These are phyloP conservation scores for Penicillium robsamsonii DNA, from an alignment of 495 filamentous ascomycete genomes.

Conservation along the genomic window DNA sequence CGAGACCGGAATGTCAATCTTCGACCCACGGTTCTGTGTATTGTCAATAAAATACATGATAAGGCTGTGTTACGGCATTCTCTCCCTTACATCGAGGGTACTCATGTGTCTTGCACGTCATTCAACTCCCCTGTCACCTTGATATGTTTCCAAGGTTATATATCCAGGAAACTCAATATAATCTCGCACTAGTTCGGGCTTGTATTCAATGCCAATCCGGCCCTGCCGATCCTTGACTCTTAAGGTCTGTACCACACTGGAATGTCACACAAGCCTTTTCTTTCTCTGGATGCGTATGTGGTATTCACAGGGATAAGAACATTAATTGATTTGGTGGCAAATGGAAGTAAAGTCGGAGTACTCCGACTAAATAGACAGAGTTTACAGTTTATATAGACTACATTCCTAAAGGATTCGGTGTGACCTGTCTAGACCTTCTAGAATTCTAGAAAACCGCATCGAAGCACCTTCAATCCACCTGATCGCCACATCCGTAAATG, in stretches of 20 bases:
- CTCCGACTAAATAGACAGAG: not conserved
- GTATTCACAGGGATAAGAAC: not conserved
- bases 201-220: not conserved
- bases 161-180: not conserved
- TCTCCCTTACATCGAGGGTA: slow-evolving; percentile 19
- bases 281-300: slow-evolving; percentile 1
- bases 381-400: not conserved
- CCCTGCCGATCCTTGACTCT: slow-evolving; percentile 14
- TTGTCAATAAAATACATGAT: slow-evolving; percentile 4
- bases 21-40: slow-evolving; percentile 25
- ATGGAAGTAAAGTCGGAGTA: not conserved
- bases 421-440: slow-evolving; percentile 22
- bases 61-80: slow-evolving; percentile 13
- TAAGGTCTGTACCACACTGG: not conserved
- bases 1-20: slow-evolving; percentile 29
- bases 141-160: not conserved
- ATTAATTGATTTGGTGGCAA: not conserved
- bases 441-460: slow-evolving; percentile 30
- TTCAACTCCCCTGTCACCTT: slow-evolving; percentile 1
- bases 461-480: slow-evolving; percentile 16
- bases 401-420: not conserved
- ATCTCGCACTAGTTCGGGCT: not conserved
- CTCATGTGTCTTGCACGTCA: slow-evolving; percentile 8
- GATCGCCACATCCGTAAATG: slow-evolving; percentile 15
- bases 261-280: slow-evolving; percentile 7